Percentiles rank a stretch among this genome's conserved stretches.
Conservation (phyloP, 495 filamentous ascomycete genomes). For the Neurospora cerealis region DNA sequence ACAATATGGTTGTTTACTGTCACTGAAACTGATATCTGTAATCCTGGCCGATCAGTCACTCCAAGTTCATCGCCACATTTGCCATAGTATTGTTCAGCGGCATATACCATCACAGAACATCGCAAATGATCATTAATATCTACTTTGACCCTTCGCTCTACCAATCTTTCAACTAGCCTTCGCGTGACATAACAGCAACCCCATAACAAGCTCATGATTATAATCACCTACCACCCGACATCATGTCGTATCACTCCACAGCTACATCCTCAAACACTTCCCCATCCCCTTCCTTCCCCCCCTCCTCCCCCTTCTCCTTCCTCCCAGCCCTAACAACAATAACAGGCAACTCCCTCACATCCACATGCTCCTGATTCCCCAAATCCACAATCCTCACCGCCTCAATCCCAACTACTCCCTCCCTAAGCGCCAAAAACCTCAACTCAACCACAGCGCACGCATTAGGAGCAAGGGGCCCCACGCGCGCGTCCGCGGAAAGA, state of each 20-base stretch:
- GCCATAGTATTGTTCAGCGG: background rate
- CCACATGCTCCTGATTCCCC: slow-evolving; percentile 67
- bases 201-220: background rate
- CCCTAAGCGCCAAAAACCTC: slow-evolving; percentile 64
- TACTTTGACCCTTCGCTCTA: background rate
- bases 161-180: background rate
- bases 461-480: slow-evolving; percentile 67
- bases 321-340: slow-evolving; percentile 41
- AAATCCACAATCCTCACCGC: slow-evolving; percentile 76
- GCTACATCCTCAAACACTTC: background rate
- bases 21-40: background rate
- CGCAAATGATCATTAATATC: background rate
- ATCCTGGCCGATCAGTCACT: background rate
- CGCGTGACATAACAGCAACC: background rate
- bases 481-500: slow-evolving; percentile 70
- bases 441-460: slow-evolving; percentile 76
- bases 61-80: background rate
- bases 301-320: slow-evolving; percentile 15
- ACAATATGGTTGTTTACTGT: background rate
- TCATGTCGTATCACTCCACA: background rate
- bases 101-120: background rate
- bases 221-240: background rate
- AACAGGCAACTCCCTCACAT: slow-evolving; percentile 71
- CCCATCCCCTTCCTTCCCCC: background rate
- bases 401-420: slow-evolving; percentile 69